Percentiles rank a stretch among this genome's conserved stretches.
These are phyloP conservation scores for Trichoderma arundinaceum DNA, from an alignment of 2,329 filamentous ascomycete species.

Conservation along the genomic window DNA sequence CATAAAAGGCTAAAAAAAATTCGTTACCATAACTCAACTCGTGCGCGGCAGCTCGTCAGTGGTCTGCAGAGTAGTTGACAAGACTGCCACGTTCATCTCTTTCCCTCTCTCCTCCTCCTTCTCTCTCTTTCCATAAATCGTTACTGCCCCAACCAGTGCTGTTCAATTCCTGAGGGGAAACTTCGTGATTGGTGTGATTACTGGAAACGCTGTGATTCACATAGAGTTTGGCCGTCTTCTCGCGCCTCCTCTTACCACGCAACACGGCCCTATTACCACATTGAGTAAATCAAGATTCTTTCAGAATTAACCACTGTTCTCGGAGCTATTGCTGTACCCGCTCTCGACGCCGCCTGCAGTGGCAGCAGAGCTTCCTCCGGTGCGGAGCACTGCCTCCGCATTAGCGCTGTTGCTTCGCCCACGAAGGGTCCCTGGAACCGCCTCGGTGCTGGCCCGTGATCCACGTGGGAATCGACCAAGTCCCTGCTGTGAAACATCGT, in stretches of 20 bases:
- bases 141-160: too few species aligned
- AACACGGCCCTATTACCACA: too few species aligned
- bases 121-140: too few species aligned
- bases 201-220: background rate
- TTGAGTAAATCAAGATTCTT: too few species aligned
- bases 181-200: too few species aligned
- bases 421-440: constrained; percentile 42
- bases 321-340: constrained; percentile 46
- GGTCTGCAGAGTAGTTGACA: too few species aligned
- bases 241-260: background rate
- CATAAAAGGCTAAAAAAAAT: background rate
- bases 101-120: too few species aligned
- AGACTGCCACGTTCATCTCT: too few species aligned
- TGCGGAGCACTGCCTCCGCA: constrained; percentile 38
- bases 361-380: constrained; percentile 47
- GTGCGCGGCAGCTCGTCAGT: background rate
- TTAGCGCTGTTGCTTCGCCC: constrained; percentile 44
- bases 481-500: constrained; percentile 9
- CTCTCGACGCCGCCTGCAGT: constrained; percentile 50
- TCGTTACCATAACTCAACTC: background rate
- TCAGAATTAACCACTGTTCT: constrained; percentile 39
- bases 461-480: constrained; percentile 32
- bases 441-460: constrained; percentile 44
- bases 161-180: too few species aligned
- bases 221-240: background rate